These are phyloP conservation scores for Senecio squalidus DNA, from an alignment of 140 eudicot species.

Conservation along the genomic window DNA sequence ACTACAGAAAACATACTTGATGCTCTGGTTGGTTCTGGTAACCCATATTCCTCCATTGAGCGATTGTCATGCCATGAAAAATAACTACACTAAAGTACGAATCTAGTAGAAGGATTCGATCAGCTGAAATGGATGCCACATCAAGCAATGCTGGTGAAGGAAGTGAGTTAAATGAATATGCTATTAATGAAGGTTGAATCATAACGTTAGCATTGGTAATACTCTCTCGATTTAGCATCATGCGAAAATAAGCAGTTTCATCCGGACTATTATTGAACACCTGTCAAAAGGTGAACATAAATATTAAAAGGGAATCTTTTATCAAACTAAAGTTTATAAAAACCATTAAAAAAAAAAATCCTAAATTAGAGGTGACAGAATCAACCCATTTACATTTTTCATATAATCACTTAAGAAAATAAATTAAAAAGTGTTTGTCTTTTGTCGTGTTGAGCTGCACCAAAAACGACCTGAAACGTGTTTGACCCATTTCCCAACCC, in stretches of 20 bases:
- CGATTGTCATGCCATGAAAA: slow-evolving; percentile 95
- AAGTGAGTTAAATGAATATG: slow-evolving; percentile 80
- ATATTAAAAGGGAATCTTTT: not conserved
- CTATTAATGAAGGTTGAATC: slow-evolving; percentile 93
- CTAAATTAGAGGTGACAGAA: too few species aligned
- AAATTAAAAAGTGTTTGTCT: too few species aligned
- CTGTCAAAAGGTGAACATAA: slow-evolving; percentile 23
- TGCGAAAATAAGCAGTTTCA: slow-evolving; percentile 98
- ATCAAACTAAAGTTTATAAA: not conserved
- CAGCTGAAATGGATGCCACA: slow-evolving; percentile 84
- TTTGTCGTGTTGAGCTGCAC: too few species aligned
- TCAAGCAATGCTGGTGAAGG: slow-evolving; percentile 86
- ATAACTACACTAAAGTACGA: slow-evolving; percentile 91
- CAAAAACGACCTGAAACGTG: too few species aligned
- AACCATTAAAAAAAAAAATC: too few species aligned
- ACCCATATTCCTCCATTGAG: slow-evolving; percentile 99
- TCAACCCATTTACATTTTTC: too few species aligned
- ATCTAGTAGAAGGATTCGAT: slow-evolving; percentile 85
- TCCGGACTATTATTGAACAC: slow-evolving; percentile 97
- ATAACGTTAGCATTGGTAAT: slow-evolving; percentile 82
- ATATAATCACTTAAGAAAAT: too few species aligned
- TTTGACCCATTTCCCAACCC: too few species aligned
- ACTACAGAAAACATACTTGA: slow-evolving; percentile 36
- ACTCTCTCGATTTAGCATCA: slow-evolving; percentile 86
- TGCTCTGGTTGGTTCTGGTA: slow-evolving; percentile 93